Conservation (phyloP, 2,329 filamentous ascomycete species). For the Colletotrichum sp. region DNA sequence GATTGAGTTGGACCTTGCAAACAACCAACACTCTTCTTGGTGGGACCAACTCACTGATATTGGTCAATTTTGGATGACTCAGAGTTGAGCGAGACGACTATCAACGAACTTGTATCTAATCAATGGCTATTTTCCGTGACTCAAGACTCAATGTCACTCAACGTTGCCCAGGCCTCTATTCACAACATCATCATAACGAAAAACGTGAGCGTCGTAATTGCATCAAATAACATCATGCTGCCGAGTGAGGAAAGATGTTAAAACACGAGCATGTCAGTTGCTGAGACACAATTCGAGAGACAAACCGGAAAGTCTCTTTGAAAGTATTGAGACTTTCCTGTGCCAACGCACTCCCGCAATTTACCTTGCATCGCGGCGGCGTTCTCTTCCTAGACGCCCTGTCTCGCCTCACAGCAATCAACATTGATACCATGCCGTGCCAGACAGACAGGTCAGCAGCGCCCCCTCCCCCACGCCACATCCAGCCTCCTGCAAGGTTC, state of each 20-base stretch:
- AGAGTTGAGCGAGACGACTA: background rate
- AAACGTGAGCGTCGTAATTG: background rate
- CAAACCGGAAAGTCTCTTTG: background rate
- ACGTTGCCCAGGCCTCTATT: background rate
- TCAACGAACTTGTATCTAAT: background rate
- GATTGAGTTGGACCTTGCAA: background rate
- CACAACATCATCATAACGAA: background rate
- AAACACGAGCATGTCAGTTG: background rate
- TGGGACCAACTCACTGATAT: background rate
- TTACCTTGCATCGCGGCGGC: background rate
- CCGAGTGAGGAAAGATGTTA: background rate
- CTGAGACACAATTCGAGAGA: background rate
- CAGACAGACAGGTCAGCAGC: background rate
- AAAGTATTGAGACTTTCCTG: background rate
- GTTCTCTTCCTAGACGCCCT: background rate
- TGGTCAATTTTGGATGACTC: background rate
- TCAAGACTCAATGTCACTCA: background rate
- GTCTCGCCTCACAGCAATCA: background rate
- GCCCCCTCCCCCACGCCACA: background rate
- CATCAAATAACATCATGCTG: background rate
- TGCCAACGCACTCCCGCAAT: background rate
- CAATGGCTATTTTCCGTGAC: background rate
- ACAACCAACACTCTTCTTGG: background rate
- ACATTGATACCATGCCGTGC: background rate
- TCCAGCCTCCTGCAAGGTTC: conserved; percentile 9